A percentile compares a stretch with the other conserved stretches of the same genome.
These are phyloP conservation scores for Bacidia rubella DNA, from an alignment of 495 filamentous ascomycete genomes.

Conservation along the genomic window DNA sequence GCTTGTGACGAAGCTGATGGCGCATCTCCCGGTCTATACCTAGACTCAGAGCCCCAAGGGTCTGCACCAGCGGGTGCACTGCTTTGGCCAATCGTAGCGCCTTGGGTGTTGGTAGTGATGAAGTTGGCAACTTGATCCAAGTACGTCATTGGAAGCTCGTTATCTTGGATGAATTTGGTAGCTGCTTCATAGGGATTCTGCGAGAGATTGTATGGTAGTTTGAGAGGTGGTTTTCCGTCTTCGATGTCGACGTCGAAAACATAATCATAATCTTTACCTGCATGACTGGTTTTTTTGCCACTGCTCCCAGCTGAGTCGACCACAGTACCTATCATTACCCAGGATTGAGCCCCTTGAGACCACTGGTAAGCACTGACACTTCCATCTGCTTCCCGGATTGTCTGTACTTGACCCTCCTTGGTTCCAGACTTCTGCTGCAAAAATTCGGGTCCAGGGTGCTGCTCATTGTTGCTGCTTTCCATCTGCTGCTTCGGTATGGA, in stretches of 20 bases:
- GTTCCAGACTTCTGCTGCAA: conserved; percentile 64
- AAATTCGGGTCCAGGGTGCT: conserved; percentile 76
- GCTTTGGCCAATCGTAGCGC: conserved; percentile 58
- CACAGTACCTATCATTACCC: conserved; percentile 84
- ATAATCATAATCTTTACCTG: conserved; percentile 88
- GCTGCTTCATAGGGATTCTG: conserved; percentile 91
- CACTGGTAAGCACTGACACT: conserved; percentile 71
- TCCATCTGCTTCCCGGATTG: conserved; percentile 70
- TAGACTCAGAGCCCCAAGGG: conserved; percentile 62
- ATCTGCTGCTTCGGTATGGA: conserved; percentile 76
- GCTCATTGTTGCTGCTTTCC: conserved; percentile 73
- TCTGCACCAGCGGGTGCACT: conserved; percentile 40
- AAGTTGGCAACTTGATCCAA: conserved; percentile 91
- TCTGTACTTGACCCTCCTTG: conserved; percentile 87
- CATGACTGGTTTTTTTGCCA: conserved; percentile 55
- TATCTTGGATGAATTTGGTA: conserved; percentile 79
- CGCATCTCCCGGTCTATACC: conserved; percentile 60
- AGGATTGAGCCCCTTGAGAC: conserved; percentile 52
- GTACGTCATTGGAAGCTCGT: conserved; percentile 81
- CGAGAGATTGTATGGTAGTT: conserved; percentile 82
- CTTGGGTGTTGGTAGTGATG: conserved; percentile 79
- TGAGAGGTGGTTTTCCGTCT: conserved; percentile 85
- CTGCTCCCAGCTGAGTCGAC: conserved; percentile 80
- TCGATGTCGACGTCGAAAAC: conserved; percentile 98
- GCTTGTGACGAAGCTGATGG: conserved; percentile 21